A percentile compares a stretch with the other conserved stretches of the same genome.
Conservation (phyloP, 495 filamentous ascomycete genomes). For the Penicillium pancosmium region DNA sequence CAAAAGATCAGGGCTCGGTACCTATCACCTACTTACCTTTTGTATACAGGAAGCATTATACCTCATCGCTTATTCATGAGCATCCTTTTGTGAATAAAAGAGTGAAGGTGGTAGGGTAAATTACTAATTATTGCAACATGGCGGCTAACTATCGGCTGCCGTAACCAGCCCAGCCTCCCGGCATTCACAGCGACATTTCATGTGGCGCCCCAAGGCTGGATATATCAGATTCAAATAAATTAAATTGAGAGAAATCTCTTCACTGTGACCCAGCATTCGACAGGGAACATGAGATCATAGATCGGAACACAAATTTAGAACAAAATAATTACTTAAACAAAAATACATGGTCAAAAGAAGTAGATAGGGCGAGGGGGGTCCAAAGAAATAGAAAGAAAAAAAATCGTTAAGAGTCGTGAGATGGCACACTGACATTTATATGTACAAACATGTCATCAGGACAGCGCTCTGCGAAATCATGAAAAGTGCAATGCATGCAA, state of each 20-base stretch:
- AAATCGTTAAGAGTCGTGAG: constrained; percentile 19
- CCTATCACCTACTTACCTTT: too few relatives aligned
- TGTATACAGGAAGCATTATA: too few relatives aligned
- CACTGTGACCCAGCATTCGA: background rate
- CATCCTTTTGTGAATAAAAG: too few relatives aligned
- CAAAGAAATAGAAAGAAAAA: constrained; percentile 4
- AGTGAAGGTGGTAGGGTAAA: too few relatives aligned
- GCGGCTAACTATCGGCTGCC: too few relatives aligned
- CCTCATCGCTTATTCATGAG: too few relatives aligned
- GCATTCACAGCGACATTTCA: background rate
- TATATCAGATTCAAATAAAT: constrained; percentile 1
- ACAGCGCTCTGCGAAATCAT: constrained; percentile 12
- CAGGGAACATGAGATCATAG: background rate
- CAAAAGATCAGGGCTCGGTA: too few relatives aligned
- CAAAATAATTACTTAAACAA: background rate
- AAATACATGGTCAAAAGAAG: background rate
- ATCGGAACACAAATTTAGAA: background rate
- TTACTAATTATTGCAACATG: too few relatives aligned
- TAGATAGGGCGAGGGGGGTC: background rate
- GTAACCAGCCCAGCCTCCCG: background rate
- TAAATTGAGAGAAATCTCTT: background rate
- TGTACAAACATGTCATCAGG: constrained; percentile 32
- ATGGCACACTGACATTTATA: constrained; percentile 29
- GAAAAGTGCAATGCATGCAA: constrained; percentile 7
- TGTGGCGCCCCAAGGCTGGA: background rate